These are phyloP conservation scores for Scedosporium dehoogii DNA, from an alignment of 2,329 filamentous ascomycete genomes.

Conservation along the genomic window DNA sequence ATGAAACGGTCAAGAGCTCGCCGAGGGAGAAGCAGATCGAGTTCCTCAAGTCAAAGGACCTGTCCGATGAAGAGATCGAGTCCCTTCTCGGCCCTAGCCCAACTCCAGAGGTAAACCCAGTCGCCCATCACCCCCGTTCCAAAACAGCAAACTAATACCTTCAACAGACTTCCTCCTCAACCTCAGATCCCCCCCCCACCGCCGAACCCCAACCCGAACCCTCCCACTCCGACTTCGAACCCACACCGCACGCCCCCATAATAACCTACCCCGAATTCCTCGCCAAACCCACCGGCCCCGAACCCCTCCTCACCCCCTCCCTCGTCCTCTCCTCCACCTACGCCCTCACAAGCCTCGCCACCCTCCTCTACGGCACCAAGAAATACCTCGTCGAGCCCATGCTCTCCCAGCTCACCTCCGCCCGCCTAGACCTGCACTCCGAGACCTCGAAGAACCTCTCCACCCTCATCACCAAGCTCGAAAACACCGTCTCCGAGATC, in stretches of 20 bases:
- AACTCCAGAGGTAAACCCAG: neutral
- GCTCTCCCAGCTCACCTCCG: conserved; percentile 40
- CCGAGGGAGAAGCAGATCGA: conserved; percentile 61
- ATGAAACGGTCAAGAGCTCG: conserved; percentile 60
- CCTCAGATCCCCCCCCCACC: neutral
- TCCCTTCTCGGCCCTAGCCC: conserved; percentile 39
- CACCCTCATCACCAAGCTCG: conserved; percentile 39
- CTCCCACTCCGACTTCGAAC: neutral
- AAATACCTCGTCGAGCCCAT: conserved; percentile 59
- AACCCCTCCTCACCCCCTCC: conserved; percentile 52
- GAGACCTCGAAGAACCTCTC: conserved; percentile 36
- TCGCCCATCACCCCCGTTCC: neutral
- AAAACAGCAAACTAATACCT: conserved; percentile 6
- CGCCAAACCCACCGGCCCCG: conserved; percentile 41
- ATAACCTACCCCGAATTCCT: conserved; percentile 65
- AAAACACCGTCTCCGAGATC: conserved; percentile 50
- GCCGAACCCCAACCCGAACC: neutral
- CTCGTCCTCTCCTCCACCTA: conserved; percentile 51
- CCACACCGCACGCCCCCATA: conserved; percentile 43
- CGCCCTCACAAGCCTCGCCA: conserved; percentile 45
- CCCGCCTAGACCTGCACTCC: conserved; percentile 42
- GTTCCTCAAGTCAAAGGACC: conserved; percentile 70
- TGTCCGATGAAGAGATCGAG: conserved; percentile 58
- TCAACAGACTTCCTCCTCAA: conserved; percentile 2
- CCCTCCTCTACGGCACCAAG: conserved; percentile 59